A percentile compares a stretch with the other conserved stretches of the same genome.
Evolutionary conservation across 257 asterid genomes (phyloP).

Genomic region (Buddleja alternifolia): DNA sequence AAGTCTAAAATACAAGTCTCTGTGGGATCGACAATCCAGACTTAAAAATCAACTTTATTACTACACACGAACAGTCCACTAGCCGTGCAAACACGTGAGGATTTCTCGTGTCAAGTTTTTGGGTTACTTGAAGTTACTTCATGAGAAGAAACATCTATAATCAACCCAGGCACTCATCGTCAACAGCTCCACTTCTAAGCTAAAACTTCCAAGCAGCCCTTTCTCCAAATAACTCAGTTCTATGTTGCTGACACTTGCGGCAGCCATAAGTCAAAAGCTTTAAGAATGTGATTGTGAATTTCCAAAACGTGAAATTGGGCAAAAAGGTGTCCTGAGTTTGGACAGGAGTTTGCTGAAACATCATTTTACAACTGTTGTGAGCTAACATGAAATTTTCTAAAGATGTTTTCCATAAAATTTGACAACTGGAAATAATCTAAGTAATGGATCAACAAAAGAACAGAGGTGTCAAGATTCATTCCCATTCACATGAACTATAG

Average conservation of each 20-base stretch:
- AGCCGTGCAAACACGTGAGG: too few relatives aligned
- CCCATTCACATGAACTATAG: background rate
- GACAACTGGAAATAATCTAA: background rate
- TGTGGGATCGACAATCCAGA: too few relatives aligned
- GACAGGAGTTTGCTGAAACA: background rate
- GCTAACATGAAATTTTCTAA: constrained; percentile 5
- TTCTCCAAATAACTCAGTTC: constrained; percentile 11
- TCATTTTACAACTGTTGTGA: background rate
- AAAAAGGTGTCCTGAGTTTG: background rate
- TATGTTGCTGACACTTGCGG: constrained; percentile 5
- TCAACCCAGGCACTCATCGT: too few relatives aligned
- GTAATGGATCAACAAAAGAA: background rate
- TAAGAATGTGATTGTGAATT: constrained; percentile 16
- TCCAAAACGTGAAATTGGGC: background rate
- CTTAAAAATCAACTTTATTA: too few relatives aligned
- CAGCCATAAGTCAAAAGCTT: constrained; percentile 11
- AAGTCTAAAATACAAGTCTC: too few relatives aligned
- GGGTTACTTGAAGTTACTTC: too few relatives aligned
- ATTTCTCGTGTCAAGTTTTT: too few relatives aligned
- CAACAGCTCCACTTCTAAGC: constrained; percentile 8
- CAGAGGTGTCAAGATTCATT: background rate
- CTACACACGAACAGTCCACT: too few relatives aligned
- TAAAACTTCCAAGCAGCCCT: background rate
- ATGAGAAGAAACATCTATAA: too few relatives aligned
- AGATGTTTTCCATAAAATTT: background rate